Evolutionary conservation across 352 stramenopile species (phyloP), one percentile per base, ranked within the genome.

Genomic region (Plasmopara viticola): DNA sequence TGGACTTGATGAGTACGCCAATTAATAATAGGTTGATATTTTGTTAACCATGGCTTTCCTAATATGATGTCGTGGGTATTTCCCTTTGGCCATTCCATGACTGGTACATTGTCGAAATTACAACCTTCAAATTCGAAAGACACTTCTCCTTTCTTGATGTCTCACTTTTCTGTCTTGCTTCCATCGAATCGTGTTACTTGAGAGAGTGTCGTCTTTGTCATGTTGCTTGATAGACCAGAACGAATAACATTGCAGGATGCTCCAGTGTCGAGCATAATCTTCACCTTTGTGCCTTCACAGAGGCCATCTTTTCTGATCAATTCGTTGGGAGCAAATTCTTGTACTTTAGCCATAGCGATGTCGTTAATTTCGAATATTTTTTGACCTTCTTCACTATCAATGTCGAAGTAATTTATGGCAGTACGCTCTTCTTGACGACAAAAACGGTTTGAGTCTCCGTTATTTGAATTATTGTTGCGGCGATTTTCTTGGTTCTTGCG

Each of bases 211-310:
- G 34, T 43, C 15, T 25, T 9, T 25, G 20, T 25, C 20, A 25
- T 14, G 15, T 17, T 6, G 31, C 45, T 12, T 53, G 45, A 17
- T 40, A n/a, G 0, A 60, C 40, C 35, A 46, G 35, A 45, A 17
- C 39, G 45, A 54, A 54, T 25, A 12, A 54, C 49, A 44, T 58
- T 58, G 44, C 44, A 50, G 20, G 48, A 58, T 17, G 56, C 29
- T 38, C 43, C 49, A 37, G 25, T 58, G 48, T 63, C 44, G 37
- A 63, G 45, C 56, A 63, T 54, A 17, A 63, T 53, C 9, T 33
- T 17, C 42, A 54, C 48, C 40, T 18, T 41, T 53, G 50, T 53
- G 6, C 50, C 55, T 45, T 62, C 35, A 43, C 33, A 56, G 39
- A 31, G 25, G 29, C 45, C 58, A 37, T 25, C 20, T 25, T 25